Conservation (phyloP, 192 early-diverging fungal genomes). For the Backusella mclennaniae region DNA sequence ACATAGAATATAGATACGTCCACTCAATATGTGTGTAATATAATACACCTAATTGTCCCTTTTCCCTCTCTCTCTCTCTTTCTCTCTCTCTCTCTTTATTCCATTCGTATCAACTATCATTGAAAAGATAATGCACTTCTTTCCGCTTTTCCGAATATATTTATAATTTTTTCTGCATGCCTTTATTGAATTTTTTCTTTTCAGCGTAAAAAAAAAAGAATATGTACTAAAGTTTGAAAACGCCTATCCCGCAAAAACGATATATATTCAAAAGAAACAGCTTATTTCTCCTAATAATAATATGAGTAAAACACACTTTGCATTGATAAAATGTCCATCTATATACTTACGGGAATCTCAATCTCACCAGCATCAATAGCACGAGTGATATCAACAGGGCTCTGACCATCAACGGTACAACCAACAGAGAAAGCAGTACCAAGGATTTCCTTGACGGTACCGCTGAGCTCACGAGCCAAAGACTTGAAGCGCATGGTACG, state of each 20-base stretch:
- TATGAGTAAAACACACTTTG: not conserved
- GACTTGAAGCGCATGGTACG: conserved; percentile 94
- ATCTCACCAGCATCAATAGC: conserved; percentile 84
- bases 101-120: not conserved
- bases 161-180: conserved; percentile 11
- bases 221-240: conserved; percentile 4
- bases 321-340: not conserved
- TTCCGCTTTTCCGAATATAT: not conserved
- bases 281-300: conserved; percentile 12
- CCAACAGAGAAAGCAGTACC: conserved; percentile 92
- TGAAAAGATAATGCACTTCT: too few relatives aligned
- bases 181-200: conserved; percentile 1
- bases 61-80: too few relatives aligned
- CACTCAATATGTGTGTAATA: too few relatives aligned
- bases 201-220: not conserved
- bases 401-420: conserved; percentile 97
- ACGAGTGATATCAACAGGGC: conserved; percentile 80
- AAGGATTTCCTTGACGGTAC: conserved; percentile 94
- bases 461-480: conserved; percentile 84
- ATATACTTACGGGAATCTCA: conserved; percentile 50
- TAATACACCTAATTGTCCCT: too few relatives aligned
- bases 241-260: conserved; percentile 13
- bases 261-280: not conserved
- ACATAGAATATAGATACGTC: too few relatives aligned
- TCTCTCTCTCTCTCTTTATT: not conserved